Base-by-base conservation (phyloP, 2,329 filamentous ascomycete species). In the Paraconiothyrium sp. region DNA sequence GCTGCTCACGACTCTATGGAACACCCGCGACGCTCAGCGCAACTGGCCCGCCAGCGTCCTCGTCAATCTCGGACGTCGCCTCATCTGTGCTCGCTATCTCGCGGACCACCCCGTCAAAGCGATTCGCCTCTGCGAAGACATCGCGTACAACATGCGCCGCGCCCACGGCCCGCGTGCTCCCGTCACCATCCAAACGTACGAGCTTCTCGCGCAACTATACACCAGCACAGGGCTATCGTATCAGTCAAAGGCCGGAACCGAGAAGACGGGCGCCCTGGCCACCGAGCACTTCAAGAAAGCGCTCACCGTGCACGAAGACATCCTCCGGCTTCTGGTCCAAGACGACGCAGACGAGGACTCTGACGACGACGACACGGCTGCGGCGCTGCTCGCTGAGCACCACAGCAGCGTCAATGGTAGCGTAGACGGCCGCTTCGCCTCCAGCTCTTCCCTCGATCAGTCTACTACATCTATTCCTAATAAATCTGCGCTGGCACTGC, bases 131-230 rank as follows among this genome's bases (percentile, higher is more conserved):
- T 83, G 81, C 71, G 84, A 84, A 67, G 83, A 84, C 68, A 85
- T 86, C 59, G 82, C 82, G 43, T 86, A 86, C 78, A 86, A 86
- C 68, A 78, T 86, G 63, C 82, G 83, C 11, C 83, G 84, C 24
- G 83, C 84, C 6, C 84, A 84, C 72, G 84, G 84, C 4, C 79
- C 80, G 34, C 78, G 80, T 9, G 80, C 84, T 48, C 77, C 78
- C 0, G 76, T 81, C 32, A 85, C 84, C 0, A 70, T 85, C 56
- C 81, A 85, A 57, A 82, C 84, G 66, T 84, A 80, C 62, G 80
- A 81, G 64, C 74, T 86, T 11, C 80, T 86, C 5, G 83, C 83
- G 0, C 76, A 82, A 39, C 77, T 86, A 1, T 85, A 83, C 76
- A 84, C 83, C 6, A 75, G 72, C 13, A 75, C 75, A 8, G 79